A percentile compares a stretch with the other conserved stretches of the same genome.
Evolutionary conservation across 371 early-diverging fungal genomes (phyloP).

Genomic region (Actinomortierella wolfii): DNA sequence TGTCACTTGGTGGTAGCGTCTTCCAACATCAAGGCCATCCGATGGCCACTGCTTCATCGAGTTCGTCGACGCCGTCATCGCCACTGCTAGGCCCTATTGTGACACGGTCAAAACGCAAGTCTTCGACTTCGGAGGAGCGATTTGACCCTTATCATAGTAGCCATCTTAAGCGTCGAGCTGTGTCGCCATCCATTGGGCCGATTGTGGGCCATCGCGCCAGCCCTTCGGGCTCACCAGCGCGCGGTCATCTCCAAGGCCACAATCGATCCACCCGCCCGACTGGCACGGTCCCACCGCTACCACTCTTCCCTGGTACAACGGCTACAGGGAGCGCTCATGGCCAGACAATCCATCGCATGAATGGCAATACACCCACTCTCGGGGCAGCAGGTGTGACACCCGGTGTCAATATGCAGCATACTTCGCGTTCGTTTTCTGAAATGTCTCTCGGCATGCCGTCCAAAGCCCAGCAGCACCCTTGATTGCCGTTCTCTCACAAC

Average conservation of each 20-base stretch:
- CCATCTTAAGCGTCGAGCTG: conserved; percentile 37
- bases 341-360: too few relatives aligned
- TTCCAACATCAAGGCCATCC: too few relatives aligned
- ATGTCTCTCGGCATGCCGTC: conserved; percentile 25
- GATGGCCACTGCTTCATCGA: too few relatives aligned
- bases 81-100: conserved; percentile 24
- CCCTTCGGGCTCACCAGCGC: conserved; percentile 40
- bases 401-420: conserved; percentile 31
- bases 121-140: conserved; percentile 43
- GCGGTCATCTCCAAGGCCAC: conserved; percentile 23
- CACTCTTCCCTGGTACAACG: too few relatives aligned
- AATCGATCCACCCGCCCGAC: conserved; percentile 14
- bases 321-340: too few relatives aligned
- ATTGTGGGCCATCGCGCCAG: conserved; percentile 33
- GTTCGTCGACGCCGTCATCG: conserved; percentile 18
- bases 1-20: too few relatives aligned
- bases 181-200: conserved; percentile 42
- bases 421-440: conserved; percentile 42
- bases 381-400: too few relatives aligned
- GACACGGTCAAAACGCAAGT: conserved; percentile 32
- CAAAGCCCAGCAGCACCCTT: too few relatives aligned
- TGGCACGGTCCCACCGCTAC: too few relatives aligned
- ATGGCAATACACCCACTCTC: too few relatives aligned
- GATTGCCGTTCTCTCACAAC: too few relatives aligned
- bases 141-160: conserved; percentile 42